A percentile compares a stretch with the other conserved stretches of the same genome.
These are phyloP conservation scores for Geotrichum candidum DNA, from an alignment of 1,139 yeast species.

Conservation along the genomic window DNA sequence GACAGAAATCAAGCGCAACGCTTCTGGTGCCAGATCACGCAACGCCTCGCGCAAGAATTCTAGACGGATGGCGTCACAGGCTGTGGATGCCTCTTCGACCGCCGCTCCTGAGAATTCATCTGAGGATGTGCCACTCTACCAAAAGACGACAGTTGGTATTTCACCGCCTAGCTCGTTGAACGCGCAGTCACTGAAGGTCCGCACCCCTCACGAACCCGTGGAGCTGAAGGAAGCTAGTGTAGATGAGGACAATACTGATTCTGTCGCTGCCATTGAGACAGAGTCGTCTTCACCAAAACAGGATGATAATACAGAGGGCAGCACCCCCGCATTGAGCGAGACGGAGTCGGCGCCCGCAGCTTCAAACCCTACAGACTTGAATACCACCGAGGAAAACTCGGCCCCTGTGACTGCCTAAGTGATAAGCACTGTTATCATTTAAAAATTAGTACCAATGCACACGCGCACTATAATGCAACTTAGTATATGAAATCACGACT, in stretches of 20 bases:
- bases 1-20: slow-evolving; percentile 10
- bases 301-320: background rate
- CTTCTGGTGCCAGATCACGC: background rate
- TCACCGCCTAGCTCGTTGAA: background rate
- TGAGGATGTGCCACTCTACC: slow-evolving; percentile 1
- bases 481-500: too few relatives aligned
- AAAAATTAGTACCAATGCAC: too few relatives aligned
- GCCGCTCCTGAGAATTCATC: background rate
- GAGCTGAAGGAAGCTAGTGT: background rate
- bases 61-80: background rate
- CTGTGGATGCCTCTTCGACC: background rate
- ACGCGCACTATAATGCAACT: too few relatives aligned
- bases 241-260: background rate
- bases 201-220: background rate
- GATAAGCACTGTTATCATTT: too few relatives aligned
- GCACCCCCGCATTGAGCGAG: background rate
- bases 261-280: background rate
- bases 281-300: background rate
- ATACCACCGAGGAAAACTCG: background rate
- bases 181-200: slow-evolving; percentile 3
- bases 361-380: background rate
- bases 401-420: background rate
- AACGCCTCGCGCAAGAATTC: background rate
- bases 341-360: background rate
- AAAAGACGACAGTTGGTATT: background rate